A percentile compares a stretch with the other conserved stretches of the same genome.
Evolutionary conservation across 306 rosid species (phyloP).

Genomic region (Benincasa hispida): DNA sequence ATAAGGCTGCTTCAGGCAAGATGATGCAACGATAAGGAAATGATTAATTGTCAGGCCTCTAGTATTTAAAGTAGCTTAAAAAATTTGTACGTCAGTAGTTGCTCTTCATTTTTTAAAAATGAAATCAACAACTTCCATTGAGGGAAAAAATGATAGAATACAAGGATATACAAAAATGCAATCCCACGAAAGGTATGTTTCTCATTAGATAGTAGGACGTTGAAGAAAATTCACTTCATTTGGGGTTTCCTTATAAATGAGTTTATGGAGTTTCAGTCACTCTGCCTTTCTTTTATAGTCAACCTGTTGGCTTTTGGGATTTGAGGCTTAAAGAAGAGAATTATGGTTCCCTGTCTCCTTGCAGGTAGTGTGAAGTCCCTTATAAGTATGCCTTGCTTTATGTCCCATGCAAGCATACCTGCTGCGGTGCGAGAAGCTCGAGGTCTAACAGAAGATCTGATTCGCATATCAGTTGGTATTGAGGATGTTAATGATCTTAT

Average conservation of each 20-base stretch:
- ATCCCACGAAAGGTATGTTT: not conserved
- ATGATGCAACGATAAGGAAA: not conserved
- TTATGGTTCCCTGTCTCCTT: not conserved
- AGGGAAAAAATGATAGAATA: no score
- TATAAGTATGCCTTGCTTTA: constrained; percentile 73
- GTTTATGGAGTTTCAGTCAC: not conserved
- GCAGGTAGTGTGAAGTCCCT: constrained; percentile 91
- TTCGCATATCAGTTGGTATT: constrained; percentile 76
- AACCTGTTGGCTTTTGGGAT: not conserved
- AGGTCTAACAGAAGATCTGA: constrained; percentile 76
- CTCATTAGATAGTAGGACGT: not conserved
- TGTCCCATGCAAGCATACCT: constrained; percentile 87
- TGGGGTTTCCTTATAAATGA: not conserved
- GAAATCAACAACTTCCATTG: no score
- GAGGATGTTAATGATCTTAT: constrained; percentile 75
- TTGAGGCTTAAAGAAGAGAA: not conserved
- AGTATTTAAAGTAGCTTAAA: not conserved
- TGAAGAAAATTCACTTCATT: not conserved
- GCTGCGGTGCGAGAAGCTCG: constrained; percentile 63
- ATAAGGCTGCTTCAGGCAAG: not conserved
- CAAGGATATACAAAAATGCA: no score
- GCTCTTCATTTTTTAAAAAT: not conserved
- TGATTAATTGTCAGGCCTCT: not conserved
- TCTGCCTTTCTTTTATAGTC: not conserved
- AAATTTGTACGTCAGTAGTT: not conserved